phyloP scores from a whole-genome alignment of 768 basidiomycete species.

The Cubamyces lactineus region DNA sequence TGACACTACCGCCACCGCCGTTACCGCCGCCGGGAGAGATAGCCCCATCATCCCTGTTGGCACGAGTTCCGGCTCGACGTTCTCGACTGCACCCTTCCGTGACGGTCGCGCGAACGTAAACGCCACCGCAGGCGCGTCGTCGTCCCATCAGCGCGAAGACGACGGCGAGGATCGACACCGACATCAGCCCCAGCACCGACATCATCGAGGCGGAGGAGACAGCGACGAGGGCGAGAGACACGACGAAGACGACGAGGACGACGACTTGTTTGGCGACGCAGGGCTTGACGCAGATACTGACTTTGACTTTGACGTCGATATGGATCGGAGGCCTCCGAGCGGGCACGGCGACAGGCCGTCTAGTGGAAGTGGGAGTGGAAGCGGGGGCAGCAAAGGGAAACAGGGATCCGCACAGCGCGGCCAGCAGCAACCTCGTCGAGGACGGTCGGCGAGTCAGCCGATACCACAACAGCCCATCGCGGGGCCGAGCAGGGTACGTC shows the following conservation, averaged over 20 bases:
- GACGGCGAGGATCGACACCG: not conserved
- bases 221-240: not conserved
- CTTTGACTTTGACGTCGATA: not conserved
- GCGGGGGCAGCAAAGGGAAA: conserved; percentile 2
- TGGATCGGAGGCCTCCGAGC: conserved; percentile 13
- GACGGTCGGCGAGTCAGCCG: conserved; percentile 28
- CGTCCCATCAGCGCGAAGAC: too few species aligned
- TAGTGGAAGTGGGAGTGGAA: too few species aligned
- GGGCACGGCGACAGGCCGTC: conserved; percentile 1
- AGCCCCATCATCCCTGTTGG: too few species aligned
- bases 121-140: not conserved
- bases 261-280: too few species aligned
- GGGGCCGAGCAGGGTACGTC: conserved; percentile 26
- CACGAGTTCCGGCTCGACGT: too few species aligned
- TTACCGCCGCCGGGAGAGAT: not conserved
- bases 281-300: not conserved
- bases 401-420: conserved; percentile 6
- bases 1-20: not conserved
- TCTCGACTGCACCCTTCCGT: not conserved
- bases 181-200: not conserved
- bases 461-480: conserved; percentile 16
- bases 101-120: not conserved
- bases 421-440: conserved; percentile 17
- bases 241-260: too few species aligned
- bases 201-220: not conserved